Conservation (phyloP, 306 rosid species). For the Myrica gale region DNA sequence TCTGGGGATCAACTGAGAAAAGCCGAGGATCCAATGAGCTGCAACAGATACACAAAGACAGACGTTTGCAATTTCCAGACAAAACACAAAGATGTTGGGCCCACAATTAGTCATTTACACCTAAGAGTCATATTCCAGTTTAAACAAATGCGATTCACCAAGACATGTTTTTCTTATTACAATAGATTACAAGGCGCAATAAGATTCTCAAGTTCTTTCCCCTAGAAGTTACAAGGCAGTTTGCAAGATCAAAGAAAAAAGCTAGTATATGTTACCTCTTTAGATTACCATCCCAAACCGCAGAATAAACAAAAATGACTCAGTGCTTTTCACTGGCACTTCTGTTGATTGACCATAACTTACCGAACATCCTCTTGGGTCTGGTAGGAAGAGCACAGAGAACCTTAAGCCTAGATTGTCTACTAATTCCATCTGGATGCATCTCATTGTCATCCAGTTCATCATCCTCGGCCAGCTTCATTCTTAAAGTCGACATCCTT, state of each 20-base stretch:
- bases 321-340: conserved; percentile 64
- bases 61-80: conserved; percentile 54
- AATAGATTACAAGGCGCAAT: conserved; percentile 67
- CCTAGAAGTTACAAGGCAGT: conserved; percentile 61
- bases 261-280: conserved; percentile 48
- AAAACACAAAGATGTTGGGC: conserved; percentile 50
- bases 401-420: conserved; percentile 57
- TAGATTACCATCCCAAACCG: conserved; percentile 39
- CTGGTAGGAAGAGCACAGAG: conserved; percentile 69
- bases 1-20: conserved; percentile 31
- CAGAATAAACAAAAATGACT: conserved; percentile 46
- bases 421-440: conserved; percentile 49
- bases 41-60: conserved; percentile 45
- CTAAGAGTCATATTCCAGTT: conserved; percentile 45
- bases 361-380: conserved; percentile 86
- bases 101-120: conserved; percentile 63
- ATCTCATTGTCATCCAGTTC: conserved; percentile 55
- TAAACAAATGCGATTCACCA: conserved; percentile 41
- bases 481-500: conserved; percentile 70
- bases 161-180: conserved; percentile 56
- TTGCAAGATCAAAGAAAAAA: conserved; percentile 27
- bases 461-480: conserved; percentile 93
- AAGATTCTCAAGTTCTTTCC: conserved; percentile 43
- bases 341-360: conserved; percentile 83
- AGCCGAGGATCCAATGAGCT: conserved; percentile 43